phyloP scores from a whole-genome alignment of 345 rosid species.

The Syzygium oleosum region DNA sequence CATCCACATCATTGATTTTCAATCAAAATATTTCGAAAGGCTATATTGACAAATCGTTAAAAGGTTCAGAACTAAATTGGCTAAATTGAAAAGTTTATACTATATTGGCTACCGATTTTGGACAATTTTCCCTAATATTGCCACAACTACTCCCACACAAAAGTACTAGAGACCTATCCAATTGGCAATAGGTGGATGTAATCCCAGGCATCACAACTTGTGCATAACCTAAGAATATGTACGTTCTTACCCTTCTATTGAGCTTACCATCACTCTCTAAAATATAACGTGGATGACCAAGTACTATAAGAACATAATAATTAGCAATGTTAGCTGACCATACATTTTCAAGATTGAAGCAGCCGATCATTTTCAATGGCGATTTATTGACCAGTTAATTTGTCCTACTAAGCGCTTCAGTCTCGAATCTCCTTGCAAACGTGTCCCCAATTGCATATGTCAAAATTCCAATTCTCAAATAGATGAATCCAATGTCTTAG shows the following conservation, averaged over 20 bases:
- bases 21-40: fast-evolving
- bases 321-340: not conserved
- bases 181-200: not conserved
- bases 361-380: not conserved
- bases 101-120: fast-evolving
- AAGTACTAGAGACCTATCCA: not conserved
- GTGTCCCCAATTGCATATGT: not conserved
- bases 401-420: not conserved
- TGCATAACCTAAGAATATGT: not conserved
- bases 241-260: not conserved
- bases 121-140: not conserved
- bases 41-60: no score
- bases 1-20: no score
- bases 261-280: not conserved
- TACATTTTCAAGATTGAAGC: not conserved
- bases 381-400: not conserved
- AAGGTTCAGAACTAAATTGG: not conserved
- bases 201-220: not conserved
- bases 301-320: not conserved
- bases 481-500: not conserved
- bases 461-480: not conserved
- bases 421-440: not conserved
- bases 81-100: no score
- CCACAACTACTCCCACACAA: not conserved
- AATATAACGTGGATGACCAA: not conserved